These are phyloP conservation scores for Lichtheimia ornata DNA, from an alignment of 371 early-diverging fungal genomes.

Conservation along the genomic window DNA sequence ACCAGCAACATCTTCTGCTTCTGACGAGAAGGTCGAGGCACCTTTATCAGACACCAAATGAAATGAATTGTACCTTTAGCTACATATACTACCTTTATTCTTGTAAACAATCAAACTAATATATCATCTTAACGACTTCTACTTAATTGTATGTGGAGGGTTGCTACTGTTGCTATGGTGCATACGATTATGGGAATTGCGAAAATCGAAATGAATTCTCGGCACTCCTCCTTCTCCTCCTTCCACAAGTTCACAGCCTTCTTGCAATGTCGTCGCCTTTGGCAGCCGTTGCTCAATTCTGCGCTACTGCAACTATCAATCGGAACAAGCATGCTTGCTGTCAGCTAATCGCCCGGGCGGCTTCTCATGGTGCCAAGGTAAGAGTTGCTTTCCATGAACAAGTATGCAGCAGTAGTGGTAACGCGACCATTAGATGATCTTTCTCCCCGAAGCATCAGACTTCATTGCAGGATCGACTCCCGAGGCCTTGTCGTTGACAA, in stretches of 20 bases:
- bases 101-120: no score
- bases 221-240: no score
- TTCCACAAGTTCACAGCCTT: no score
- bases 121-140: no score
- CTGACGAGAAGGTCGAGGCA: background rate
- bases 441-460: conserved; percentile 85
- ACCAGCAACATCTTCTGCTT: background rate
- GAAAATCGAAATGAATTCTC: no score
- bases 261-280: conserved; percentile 8
- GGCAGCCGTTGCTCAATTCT: conserved; percentile 69
- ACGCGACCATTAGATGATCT: conserved; percentile 58
- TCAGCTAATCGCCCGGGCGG: conserved; percentile 59
- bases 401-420: background rate
- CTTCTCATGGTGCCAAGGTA: conserved; percentile 62
- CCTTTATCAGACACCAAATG: no score
- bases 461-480: conserved; percentile 65
- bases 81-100: no score
- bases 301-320: conserved; percentile 54
- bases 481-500: conserved; percentile 53
- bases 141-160: no score
- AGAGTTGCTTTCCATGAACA: background rate
- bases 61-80: no score
- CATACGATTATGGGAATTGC: no score
- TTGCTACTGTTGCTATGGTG: no score
- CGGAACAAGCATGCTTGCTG: conserved; percentile 56